Conservation (phyloP, 75 land plant species). For the Cryptomeria japonica region DNA sequence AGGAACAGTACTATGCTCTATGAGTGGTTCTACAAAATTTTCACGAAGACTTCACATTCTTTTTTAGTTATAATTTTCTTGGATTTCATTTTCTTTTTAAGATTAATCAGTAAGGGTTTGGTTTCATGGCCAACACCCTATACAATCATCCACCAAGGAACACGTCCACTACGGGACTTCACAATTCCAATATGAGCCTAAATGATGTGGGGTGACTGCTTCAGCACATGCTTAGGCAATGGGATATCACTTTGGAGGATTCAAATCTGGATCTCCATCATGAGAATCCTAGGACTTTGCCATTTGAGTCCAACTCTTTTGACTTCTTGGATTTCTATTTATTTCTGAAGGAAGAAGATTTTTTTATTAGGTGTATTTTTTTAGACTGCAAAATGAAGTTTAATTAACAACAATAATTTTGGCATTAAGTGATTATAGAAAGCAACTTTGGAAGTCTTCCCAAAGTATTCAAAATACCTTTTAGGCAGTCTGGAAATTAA, state of each 20-base stretch:
- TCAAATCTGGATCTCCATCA: too few relatives aligned
- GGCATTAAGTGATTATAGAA: not conserved
- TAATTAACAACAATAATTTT: not conserved
- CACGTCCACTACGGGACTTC: too few relatives aligned
- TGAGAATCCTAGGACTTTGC: too few relatives aligned
- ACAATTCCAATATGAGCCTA: too few relatives aligned
- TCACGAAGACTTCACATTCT: not conserved
- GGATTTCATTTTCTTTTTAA: not conserved
- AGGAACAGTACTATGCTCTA: not conserved
- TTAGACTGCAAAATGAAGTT: not conserved
- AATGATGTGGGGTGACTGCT: too few relatives aligned
- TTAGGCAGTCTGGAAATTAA: not conserved
- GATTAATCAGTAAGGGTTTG: too few relatives aligned
- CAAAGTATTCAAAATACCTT: not conserved
- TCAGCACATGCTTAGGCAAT: too few relatives aligned
- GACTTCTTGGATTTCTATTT: not conserved
- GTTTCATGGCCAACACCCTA: too few relatives aligned
- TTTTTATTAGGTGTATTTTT: not conserved
- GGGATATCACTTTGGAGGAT: too few relatives aligned
- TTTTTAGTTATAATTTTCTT: not conserved
- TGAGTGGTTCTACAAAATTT: not conserved
- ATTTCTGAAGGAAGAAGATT: not conserved
- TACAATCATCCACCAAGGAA: too few relatives aligned
- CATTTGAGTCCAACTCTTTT: too few relatives aligned
- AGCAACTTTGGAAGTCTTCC: not conserved